Evolutionary conservation across 345 rosid genomes (phyloP).

Genomic region (Trapa bicornis): DNA sequence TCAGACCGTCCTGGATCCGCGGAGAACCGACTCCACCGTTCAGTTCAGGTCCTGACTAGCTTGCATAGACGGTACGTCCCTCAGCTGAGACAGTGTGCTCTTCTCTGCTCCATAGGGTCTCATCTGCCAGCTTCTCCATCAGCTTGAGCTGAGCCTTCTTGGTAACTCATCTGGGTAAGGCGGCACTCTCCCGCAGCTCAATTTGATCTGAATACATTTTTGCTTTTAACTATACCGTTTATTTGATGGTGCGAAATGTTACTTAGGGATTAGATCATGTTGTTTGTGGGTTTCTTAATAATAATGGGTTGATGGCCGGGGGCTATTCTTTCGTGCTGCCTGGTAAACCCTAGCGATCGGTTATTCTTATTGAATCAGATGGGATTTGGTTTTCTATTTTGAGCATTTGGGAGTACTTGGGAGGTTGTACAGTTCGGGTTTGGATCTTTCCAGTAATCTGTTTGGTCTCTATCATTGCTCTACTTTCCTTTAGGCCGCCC

Average conservation of each 20-base stretch:
- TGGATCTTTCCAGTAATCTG: background rate
- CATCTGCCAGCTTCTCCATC: background rate
- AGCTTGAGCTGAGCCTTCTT: background rate
- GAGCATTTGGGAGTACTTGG: background rate
- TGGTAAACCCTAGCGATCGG: slow-evolving; percentile 1
- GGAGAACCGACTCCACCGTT: background rate
- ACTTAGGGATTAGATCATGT: background rate
- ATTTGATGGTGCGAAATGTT: background rate
- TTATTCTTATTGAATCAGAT: background rate
- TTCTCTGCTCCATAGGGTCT: background rate
- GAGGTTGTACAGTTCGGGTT: background rate
- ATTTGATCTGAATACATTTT: background rate
- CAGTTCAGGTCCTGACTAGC: background rate
- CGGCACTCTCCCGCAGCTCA: background rate
- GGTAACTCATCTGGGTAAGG: background rate
- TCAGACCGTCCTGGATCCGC: slow-evolving; percentile 5
- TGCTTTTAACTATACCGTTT: background rate
- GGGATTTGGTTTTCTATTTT: background rate
- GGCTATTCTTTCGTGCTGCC: background rate
- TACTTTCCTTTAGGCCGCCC: slow-evolving; percentile 2
- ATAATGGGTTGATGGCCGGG: background rate
- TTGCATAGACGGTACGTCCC: background rate
- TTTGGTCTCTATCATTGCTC: background rate
- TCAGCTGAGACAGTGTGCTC: background rate
- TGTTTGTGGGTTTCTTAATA: background rate